phyloP scores from a whole-genome alignment of 116 monocot species.

The Trichopus zeylanicus region DNA sequence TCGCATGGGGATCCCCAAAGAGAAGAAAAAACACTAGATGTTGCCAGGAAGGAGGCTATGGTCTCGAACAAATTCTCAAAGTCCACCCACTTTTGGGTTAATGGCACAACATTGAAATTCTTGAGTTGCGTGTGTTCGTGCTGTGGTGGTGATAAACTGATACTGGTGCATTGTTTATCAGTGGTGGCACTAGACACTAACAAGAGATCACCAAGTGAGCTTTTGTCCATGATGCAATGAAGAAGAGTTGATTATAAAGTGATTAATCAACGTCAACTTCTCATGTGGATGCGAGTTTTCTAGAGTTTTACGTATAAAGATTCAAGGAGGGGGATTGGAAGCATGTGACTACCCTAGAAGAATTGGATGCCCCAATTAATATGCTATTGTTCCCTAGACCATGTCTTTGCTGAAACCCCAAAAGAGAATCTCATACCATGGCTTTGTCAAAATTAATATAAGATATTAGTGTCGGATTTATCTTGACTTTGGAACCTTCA shows the following conservation, averaged over 20 bases:
- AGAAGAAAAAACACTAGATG: too few relatives aligned
- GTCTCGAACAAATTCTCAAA: too few relatives aligned
- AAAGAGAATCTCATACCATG: slow-evolving; percentile 10
- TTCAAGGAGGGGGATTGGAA: background rate
- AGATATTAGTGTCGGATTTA: background rate
- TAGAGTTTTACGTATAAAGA: background rate
- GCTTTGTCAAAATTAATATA: too few relatives aligned
- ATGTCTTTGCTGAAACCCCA: slow-evolving; percentile 5
- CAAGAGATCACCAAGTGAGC: background rate
- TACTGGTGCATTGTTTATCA: background rate
- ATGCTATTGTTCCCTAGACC: background rate
- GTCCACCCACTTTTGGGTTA: background rate
- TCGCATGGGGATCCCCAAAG: background rate
- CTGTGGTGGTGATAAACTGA: too few relatives aligned
- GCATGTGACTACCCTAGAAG: too few relatives aligned
- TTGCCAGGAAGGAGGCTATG: too few relatives aligned
- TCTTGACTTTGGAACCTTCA: too few relatives aligned
- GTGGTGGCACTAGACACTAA: slow-evolving; percentile 1
- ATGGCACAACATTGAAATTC: slow-evolving; percentile 3
- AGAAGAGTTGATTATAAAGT: background rate
- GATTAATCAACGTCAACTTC: slow-evolving; percentile 3
- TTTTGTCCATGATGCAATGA: slow-evolving; percentile 7
- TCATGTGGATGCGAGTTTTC: background rate
- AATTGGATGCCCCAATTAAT: slow-evolving; percentile 1
- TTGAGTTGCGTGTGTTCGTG: background rate